Evolutionary conservation across 1,284 basidiomycete genomes (phyloP).

Genomic region (Ceratobasidium theobromae): DNA sequence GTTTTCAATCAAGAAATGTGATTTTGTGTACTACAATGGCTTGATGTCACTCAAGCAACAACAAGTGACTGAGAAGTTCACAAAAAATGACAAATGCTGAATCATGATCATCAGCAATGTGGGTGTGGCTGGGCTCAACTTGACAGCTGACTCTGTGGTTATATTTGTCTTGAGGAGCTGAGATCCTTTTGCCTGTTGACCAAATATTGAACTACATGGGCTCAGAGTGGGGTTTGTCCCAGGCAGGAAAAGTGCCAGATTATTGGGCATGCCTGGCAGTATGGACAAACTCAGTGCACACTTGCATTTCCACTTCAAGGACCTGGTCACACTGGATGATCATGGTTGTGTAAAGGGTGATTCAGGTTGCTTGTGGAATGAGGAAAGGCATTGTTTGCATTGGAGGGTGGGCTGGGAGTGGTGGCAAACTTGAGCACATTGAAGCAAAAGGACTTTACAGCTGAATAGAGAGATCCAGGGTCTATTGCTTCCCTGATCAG

Average conservation of each 20-base stretch:
- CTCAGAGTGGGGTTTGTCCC: conserved; percentile 11
- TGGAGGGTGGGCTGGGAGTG: too few species aligned
- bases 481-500: too few species aligned
- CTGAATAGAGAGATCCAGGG: too few species aligned
- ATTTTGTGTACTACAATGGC: background rate
- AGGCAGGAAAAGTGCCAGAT: conserved; percentile 2
- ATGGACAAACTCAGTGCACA: background rate
- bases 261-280: background rate
- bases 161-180: background rate
- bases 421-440: too few species aligned
- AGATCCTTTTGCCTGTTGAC: background rate
- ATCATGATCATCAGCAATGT: conserved; percentile 27
- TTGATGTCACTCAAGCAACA: background rate
- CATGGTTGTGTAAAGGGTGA: too few species aligned
- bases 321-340: too few species aligned
- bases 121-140: conserved; percentile 7
- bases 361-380: too few species aligned
- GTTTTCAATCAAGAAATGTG: background rate
- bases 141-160: background rate
- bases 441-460: too few species aligned
- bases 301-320: too few species aligned
- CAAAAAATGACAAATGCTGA: background rate
- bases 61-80: background rate
- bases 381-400: too few species aligned
- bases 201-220: background rate